These are phyloP conservation scores for Nannochloropsis salina DNA, from an alignment of 108 stramenopile genomes.

Conservation along the genomic window DNA sequence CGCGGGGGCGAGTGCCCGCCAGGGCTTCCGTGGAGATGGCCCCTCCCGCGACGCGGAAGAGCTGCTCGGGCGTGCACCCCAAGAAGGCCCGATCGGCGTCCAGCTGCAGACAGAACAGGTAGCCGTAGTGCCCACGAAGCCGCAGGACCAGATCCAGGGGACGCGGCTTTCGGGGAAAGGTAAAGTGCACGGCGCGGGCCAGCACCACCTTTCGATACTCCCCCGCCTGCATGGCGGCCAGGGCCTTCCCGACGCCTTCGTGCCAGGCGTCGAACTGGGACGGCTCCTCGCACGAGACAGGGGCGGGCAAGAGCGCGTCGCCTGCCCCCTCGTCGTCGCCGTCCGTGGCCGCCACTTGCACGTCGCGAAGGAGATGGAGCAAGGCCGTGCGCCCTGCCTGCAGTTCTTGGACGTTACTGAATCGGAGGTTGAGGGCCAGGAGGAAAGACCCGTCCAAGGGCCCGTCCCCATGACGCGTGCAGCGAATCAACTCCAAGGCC, in stretches of 20 bases:
- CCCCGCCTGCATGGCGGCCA: background rate
- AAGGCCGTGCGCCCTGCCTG: background rate
- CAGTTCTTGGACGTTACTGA: background rate
- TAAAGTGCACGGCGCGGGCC: conserved; percentile 27
- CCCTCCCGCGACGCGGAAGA: conserved; percentile 24
- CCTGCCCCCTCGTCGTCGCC: background rate
- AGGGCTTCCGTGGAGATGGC: conserved; percentile 41
- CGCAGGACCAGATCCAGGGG: conserved; percentile 26
- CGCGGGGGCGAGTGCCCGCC: conserved; percentile 39
- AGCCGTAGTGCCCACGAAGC: conserved; percentile 29
- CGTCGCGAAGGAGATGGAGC: background rate
- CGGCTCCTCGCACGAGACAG: background rate
- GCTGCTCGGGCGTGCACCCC: conserved; percentile 46
- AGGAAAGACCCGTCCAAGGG: background rate
- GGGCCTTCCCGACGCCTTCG: background rate
- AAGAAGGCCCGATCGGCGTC: conserved; percentile 34
- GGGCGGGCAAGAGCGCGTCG: conserved; percentile 21
- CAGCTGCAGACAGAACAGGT: conserved; percentile 35
- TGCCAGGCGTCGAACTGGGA: conserved; percentile 14
- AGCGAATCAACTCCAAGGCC: conserved; percentile 25
- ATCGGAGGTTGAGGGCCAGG: background rate
- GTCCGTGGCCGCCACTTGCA: background rate
- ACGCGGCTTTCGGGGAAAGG: conserved; percentile 19
- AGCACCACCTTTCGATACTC: conserved; percentile 37
- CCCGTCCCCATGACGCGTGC: background rate